Evolutionary conservation across 352 stramenopile species (phyloP), one percentile per base, ranked within the genome.

Genomic region (Phytophthora macrochlamydospora): DNA sequence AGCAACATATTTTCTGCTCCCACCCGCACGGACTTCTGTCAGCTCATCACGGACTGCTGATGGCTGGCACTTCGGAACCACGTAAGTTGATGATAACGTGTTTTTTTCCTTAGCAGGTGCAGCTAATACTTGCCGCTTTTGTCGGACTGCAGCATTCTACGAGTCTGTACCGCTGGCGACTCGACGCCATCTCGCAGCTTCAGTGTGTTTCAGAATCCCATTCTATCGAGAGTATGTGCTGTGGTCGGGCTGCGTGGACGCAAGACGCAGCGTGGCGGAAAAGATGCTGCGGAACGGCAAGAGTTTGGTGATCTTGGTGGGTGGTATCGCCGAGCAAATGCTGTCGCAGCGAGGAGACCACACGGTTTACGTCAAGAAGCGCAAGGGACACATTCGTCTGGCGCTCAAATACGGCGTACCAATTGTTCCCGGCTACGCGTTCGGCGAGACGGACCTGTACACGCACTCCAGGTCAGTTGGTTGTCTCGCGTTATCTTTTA

Each of bases 311-410:
- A 95, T 94, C 38, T 53, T 94, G 13, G 84, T 95, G 40, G 86
- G 87, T 3, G 85, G 86, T 33, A 93, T 93, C 69, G 66, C 82
- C 13, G 87, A 95, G 80, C 85, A 95, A 68, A 92, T 95, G 86
- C 62, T 94, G 24, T 87, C 85, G 44, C 65, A 90, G 56, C 74
- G 72, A 13, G 78, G 81, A 35, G 78, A 94, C 44, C 87, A 95
- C 43, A 84, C 75, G 28, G 78, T 95, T 51, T 93, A 92, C 70
- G 79, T 84, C 56, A 88, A 89, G 59, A 83, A 92, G 51, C 83
- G 88, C 66, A 95, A 94, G 62, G 86, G 88, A n/a, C 85, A 93
- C 55, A 80, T 94, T 49, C 87, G 87, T 29, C 52, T 95, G 24
- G 78, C 88, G 42, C 65, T 95, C 24, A 83, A 91, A 69, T 86